These are phyloP conservation scores for Simplicillium sp. DNA, from an alignment of 2,329 filamentous ascomycete species.

Conservation along the genomic window DNA sequence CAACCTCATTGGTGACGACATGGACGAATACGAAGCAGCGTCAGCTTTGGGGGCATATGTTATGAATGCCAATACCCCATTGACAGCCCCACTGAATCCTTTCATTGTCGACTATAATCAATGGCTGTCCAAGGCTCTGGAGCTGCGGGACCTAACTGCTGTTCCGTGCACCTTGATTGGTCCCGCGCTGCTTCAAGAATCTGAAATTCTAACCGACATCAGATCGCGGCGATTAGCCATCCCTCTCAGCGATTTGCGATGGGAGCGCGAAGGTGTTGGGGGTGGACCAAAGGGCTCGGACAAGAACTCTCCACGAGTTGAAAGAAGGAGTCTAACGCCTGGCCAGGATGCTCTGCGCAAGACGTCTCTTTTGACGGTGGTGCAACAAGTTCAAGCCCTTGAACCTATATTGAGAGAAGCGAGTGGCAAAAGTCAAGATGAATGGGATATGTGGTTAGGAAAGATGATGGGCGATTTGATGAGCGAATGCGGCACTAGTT, in stretches of 20 bases:
- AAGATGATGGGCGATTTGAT: constrained; percentile 81
- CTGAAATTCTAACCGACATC: constrained; percentile 59
- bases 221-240: constrained; percentile 75
- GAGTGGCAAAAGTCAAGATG: constrained; percentile 79
- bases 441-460: constrained; percentile 85
- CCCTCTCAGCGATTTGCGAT: constrained; percentile 73
- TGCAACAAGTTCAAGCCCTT: constrained; percentile 76
- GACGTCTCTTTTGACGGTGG: constrained; percentile 64
- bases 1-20: constrained; percentile 21
- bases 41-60: constrained; percentile 69
- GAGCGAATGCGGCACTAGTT: constrained; percentile 66
- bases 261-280: constrained; percentile 70
- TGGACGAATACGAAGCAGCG: constrained; percentile 53
- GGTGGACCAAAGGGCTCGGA: constrained; percentile 23
- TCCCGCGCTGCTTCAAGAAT: constrained; percentile 72
- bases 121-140: constrained; percentile 71
- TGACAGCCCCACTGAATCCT: constrained; percentile 70
- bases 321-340: constrained; percentile 37
- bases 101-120: constrained; percentile 76
- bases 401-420: constrained; percentile 75
- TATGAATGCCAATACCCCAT: constrained; percentile 73
- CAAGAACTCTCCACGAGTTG: background rate
- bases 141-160: constrained; percentile 57
- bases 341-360: constrained; percentile 60
- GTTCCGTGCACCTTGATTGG: constrained; percentile 72